Evolutionary conservation across 495 filamentous ascomycete species (phyloP), one percentile per base, ranked within the genome.

Genomic region (Neurospora terricola): DNA sequence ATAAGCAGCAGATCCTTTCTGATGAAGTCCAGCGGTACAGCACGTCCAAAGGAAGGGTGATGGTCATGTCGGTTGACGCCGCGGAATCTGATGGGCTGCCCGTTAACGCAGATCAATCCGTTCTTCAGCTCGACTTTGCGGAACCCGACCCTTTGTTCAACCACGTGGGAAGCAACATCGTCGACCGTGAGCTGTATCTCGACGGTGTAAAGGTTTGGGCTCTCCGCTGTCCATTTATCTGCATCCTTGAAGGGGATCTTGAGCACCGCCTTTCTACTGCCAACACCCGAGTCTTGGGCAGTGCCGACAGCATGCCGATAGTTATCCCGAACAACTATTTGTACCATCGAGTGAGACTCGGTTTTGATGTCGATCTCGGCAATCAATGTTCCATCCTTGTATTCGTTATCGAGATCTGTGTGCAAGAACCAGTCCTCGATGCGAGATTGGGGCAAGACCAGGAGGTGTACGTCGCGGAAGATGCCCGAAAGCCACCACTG

Each of bases 21-120:
- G 74, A 91, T 83, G 75, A 88, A 89, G 11, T 86, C 82, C 5
- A 85, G 72, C 4, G 89, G 87, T 11, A 91, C 89, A 6, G 88
- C 86, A 7, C 90, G 87, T 5, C 90, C 90, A 48, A 84, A 81
- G 4, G 70, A 78, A 0, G 88, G 88, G 70, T 91, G 88, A 75
- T 91, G 88, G 68, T 91, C 90, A 72, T 90, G 90, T 12, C 88
- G 82, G 76, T 91, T 91, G 27, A 88, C 88, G 14, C 90, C 90
- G 40, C 84, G 85, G 38, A 91, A 78, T 12, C 83, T 83, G 71
- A 91, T 83, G 4, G 87, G 77, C 27, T 78, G 81, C 14, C 89
- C 89, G 70, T 91, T 91, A 40, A 91, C 88, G 48, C 82, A 83
- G 45, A 91, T 81, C 62, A 87, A 77, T 0, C 88, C 89, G 45